Conservation (phyloP, 2,329 filamentous ascomycete species). For the Claviceps purpurea region DNA sequence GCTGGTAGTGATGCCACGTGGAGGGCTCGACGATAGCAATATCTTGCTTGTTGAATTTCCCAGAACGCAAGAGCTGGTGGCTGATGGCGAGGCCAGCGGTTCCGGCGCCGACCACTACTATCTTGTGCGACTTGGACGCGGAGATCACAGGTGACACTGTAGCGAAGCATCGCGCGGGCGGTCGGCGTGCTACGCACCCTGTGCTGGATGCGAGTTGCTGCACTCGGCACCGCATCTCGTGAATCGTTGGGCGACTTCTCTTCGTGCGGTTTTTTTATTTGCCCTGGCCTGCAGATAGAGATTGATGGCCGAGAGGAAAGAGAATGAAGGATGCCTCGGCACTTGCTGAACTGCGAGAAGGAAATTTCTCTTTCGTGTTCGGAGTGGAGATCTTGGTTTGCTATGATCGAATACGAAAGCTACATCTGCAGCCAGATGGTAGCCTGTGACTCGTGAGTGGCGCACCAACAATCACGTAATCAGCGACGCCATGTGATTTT, state of each 20-base stretch:
- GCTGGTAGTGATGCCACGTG: slow-evolving; percentile 52
- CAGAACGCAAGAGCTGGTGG: slow-evolving; percentile 51
- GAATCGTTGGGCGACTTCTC: not conserved
- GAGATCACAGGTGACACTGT: slow-evolving; percentile 18
- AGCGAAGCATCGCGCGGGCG: slow-evolving; percentile 6
- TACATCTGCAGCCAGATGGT: not conserved
- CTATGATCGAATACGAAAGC: not conserved
- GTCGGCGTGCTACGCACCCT: not conserved
- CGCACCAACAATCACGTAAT: not conserved
- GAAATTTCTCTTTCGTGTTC: not conserved
- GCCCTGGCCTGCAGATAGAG: not conserved
- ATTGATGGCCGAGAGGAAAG: not conserved
- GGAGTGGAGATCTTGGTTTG: not conserved
- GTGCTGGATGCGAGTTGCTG: not conserved
- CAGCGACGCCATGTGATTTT: not conserved
- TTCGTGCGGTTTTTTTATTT: not conserved
- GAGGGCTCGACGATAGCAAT: slow-evolving; percentile 53
- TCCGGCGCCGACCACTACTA: slow-evolving; percentile 55
- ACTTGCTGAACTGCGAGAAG: not conserved
- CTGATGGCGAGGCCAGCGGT: slow-evolving; percentile 51
- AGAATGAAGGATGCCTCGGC: not conserved
- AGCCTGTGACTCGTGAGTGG: not conserved
- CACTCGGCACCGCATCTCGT: not conserved
- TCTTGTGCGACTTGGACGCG: slow-evolving; percentile 34
- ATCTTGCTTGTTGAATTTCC: slow-evolving; percentile 42